Conservation (phyloP, 352 stramenopile genomes). For the Phytophthora hybrid region DNA sequence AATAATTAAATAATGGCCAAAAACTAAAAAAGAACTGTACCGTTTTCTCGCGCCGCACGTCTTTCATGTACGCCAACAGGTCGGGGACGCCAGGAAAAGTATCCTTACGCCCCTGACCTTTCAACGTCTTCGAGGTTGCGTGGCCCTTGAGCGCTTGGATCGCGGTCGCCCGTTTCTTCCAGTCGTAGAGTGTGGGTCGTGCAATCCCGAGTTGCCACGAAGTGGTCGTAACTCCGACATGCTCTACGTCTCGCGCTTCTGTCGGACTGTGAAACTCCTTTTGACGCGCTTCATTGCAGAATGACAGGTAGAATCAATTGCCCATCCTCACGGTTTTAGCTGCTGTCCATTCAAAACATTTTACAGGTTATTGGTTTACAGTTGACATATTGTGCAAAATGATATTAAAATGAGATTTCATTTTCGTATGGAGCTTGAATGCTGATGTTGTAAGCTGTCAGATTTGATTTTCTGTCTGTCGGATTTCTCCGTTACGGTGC, state of each 20-base stretch:
- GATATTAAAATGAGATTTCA: not conserved
- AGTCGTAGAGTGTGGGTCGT: not conserved
- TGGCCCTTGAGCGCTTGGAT: not conserved
- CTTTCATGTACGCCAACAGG: slow-evolving; percentile 9
- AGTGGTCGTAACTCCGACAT: no score
- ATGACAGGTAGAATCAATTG: not conserved
- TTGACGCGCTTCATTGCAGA: slow-evolving; percentile 2
- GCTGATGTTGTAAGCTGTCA: not conserved
- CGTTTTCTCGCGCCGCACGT: not conserved
- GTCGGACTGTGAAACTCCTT: not conserved
- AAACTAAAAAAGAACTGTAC: not conserved
- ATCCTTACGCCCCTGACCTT: slow-evolving; percentile 4
- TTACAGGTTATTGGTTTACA: not conserved
- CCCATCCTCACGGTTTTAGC: not conserved
- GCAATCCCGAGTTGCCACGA: no score
- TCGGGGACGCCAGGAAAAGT: slow-evolving; percentile 16
- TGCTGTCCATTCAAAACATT: not conserved
- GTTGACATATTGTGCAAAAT: not conserved
- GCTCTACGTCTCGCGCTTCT: not conserved
- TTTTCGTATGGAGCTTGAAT: not conserved
- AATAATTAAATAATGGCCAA: not conserved
- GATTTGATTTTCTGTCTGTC: not conserved
- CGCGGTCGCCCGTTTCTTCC: not conserved
- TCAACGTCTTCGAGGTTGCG: not conserved
- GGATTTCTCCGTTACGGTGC: not conserved